phyloP scores from a whole-genome alignment of 805 yeast species.

The Candida ulmi region DNA sequence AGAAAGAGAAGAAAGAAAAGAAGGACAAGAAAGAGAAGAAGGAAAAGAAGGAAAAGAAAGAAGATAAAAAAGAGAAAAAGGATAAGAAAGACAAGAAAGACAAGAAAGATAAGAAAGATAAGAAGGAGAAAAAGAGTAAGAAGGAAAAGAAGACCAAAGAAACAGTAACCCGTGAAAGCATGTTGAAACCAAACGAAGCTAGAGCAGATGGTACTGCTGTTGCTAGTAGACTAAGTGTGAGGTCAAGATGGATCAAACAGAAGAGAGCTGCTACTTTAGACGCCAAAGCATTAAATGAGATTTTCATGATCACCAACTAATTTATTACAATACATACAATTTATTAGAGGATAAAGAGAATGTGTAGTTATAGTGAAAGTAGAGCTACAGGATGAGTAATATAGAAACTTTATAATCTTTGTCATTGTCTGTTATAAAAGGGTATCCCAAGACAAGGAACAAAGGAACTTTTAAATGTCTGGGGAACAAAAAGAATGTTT shows the following conservation, averaged over 20 bases:
- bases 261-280: constrained; percentile 91
- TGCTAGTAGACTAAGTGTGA: constrained; percentile 59
- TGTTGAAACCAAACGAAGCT: constrained; percentile 33
- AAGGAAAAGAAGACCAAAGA: constrained; percentile 26
- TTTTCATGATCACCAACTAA: constrained; percentile 73
- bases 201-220: constrained; percentile 30
- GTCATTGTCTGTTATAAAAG: too few species aligned
- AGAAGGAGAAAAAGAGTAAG: constrained; percentile 23
- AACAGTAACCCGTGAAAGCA: constrained; percentile 34
- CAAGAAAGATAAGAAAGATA: constrained; percentile 24
- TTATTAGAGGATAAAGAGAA: neutral
- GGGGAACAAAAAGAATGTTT: too few species aligned
- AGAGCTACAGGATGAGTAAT: too few species aligned
- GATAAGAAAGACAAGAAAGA: constrained; percentile 23
- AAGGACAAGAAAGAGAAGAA: constrained; percentile 23
- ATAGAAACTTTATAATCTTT: too few species aligned
- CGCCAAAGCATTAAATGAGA: constrained; percentile 82
- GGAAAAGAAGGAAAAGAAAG: constrained; percentile 21
- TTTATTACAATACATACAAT: neutral
- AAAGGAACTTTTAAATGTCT: too few species aligned
- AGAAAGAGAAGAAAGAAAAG: constrained; percentile 25
- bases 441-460: too few species aligned
- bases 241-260: constrained; percentile 85
- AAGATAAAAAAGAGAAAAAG: constrained; percentile 22
- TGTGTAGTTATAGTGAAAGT: neutral